Evolutionary conservation across 1,139 yeast species (phyloP).

Genomic region (Geotrichum klebahnii): DNA sequence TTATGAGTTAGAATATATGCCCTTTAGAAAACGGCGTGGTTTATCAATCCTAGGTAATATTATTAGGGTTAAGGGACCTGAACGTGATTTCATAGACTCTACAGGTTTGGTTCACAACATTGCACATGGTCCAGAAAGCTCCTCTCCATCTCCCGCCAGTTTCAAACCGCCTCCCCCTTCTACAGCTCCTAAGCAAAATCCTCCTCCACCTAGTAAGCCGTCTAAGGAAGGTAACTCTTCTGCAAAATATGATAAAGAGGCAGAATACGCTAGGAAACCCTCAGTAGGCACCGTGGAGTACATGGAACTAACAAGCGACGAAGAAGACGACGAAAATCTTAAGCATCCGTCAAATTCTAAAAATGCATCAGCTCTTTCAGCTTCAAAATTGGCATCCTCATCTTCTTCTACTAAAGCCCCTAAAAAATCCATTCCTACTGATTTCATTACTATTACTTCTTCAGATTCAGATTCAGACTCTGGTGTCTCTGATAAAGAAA

Average conservation of each 20-base stretch:
- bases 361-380: too few relatives aligned
- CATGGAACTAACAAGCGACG: constrained; percentile 12
- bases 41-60: constrained; percentile 77
- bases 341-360: too few relatives aligned
- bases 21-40: constrained; percentile 66
- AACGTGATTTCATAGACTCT: constrained; percentile 77
- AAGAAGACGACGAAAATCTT: constrained; percentile 1
- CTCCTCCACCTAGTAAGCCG: background rate
- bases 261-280: background rate
- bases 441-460: too few relatives aligned
- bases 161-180: background rate
- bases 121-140: constrained; percentile 8
- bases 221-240: too few relatives aligned
- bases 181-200: background rate
- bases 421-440: background rate
- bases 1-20: constrained; percentile 47
- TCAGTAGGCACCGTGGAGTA: background rate
- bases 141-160: background rate
- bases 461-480: too few relatives aligned
- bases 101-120: constrained; percentile 52
- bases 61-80: constrained; percentile 68
- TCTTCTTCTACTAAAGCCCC: background rate
- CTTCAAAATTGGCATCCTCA: background rate
- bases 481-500: too few relatives aligned
- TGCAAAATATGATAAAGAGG: too few relatives aligned